Conservation (phyloP, 2,329 filamentous ascomycete genomes). For the Botrytis paeoniae region DNA sequence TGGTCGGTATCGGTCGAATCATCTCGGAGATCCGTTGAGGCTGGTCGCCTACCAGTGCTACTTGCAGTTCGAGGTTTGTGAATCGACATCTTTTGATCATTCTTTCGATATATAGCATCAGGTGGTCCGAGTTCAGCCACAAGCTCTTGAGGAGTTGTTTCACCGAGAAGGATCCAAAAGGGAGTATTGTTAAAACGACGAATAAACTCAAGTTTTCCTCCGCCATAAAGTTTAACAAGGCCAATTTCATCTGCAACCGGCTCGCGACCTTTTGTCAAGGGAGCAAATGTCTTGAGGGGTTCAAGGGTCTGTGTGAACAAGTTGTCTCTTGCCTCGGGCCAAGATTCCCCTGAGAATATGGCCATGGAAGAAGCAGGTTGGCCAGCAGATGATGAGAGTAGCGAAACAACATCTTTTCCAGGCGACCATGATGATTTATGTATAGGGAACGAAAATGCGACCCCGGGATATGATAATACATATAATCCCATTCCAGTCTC, state of each 20-base stretch:
- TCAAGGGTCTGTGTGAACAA: conserved; percentile 74
- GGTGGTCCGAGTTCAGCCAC: conserved; percentile 88
- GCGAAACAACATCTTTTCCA: conserved; percentile 75
- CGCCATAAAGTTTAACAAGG: conserved; percentile 71
- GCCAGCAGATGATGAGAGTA: conserved; percentile 76
- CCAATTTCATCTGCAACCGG: conserved; percentile 87
- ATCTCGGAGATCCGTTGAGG: conserved; percentile 43
- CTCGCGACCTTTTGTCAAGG: conserved; percentile 70
- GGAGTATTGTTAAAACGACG: conserved; percentile 65
- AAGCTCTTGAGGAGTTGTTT: conserved; percentile 89
- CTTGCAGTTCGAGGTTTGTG: conserved; percentile 63
- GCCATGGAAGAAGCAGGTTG: conserved; percentile 82
- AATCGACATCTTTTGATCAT: conserved; percentile 83
- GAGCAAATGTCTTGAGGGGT: conserved; percentile 68
- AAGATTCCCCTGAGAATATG: conserved; percentile 85
- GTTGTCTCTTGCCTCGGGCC: conserved; percentile 74
- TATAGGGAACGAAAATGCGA: conserved; percentile 88
- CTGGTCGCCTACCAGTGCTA: conserved; percentile 49
- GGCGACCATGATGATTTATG: conserved; percentile 71
- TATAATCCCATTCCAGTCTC: conserved; percentile 67
- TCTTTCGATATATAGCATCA: conserved; percentile 90
- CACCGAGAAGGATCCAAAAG: conserved; percentile 72
- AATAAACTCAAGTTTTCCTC: conserved; percentile 73
- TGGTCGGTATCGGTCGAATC: conserved; percentile 70
- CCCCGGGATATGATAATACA: conserved; percentile 88